A percentile compares a stretch with the other conserved stretches of the same genome.
phyloP scores from a whole-genome alignment of 768 basidiomycete species.

The Naganishia onofrii region DNA sequence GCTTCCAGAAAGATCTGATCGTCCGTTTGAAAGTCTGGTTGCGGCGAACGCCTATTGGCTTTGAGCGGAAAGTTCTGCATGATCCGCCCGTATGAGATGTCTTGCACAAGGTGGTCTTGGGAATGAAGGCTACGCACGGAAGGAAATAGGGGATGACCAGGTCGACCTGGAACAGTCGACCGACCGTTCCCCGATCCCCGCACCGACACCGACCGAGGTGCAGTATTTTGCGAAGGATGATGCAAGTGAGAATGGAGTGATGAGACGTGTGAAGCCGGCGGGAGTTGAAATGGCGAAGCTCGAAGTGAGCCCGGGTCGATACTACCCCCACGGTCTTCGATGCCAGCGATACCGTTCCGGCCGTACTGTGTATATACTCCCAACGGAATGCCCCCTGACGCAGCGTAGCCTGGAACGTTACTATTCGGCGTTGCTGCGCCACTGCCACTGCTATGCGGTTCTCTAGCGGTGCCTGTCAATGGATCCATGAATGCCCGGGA shows the following conservation, averaged over 20 bases:
- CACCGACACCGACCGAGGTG: background rate
- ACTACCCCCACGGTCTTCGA: constrained; percentile 14
- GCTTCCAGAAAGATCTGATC: background rate
- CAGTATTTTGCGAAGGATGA: background rate
- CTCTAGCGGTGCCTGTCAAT: constrained; percentile 12
- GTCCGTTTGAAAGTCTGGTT: background rate
- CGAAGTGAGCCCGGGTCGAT: constrained; percentile 15
- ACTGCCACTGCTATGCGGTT: constrained; percentile 19
- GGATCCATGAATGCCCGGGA: constrained; percentile 21
- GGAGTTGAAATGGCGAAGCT: constrained; percentile 13
- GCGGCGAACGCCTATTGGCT: background rate
- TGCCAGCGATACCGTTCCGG: background rate
- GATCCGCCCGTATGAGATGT: background rate
- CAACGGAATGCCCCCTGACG: background rate
- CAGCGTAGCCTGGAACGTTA: background rate
- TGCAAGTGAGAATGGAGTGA: constrained; percentile 9
- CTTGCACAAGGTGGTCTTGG: background rate
- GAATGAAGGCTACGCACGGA: background rate
- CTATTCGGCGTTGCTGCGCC: constrained; percentile 1
- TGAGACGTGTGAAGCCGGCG: background rate
- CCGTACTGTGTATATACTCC: constrained; percentile 8
- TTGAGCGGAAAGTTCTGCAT: background rate
- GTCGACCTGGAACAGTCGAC: background rate
- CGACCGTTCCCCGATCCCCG: background rate
- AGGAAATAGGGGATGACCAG: background rate